Conservation (phyloP, 73 alveolate species). For the Uronychia setigera region DNA sequence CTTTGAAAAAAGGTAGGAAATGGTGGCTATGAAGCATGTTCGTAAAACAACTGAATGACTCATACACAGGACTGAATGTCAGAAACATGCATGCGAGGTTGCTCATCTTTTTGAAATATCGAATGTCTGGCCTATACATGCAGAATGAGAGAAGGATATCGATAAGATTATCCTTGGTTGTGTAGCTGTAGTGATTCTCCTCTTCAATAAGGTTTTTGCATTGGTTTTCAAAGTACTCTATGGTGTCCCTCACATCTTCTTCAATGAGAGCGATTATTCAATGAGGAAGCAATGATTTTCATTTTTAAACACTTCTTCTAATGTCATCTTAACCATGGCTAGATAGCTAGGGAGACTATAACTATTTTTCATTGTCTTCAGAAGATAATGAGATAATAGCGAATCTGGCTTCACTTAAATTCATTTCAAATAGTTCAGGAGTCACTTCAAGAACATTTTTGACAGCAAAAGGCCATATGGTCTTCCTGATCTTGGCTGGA, state of each 20-base stretch:
- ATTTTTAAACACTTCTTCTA: background rate
- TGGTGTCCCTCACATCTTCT: background rate
- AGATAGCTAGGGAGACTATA: background rate
- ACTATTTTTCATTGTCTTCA: background rate
- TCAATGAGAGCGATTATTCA: background rate
- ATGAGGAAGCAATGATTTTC: background rate
- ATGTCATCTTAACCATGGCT: background rate
- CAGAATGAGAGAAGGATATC: background rate
- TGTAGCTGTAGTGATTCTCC: background rate
- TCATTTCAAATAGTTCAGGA: constrained; percentile 73
- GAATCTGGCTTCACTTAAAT: constrained; percentile 6
- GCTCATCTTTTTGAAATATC: constrained; percentile 66
- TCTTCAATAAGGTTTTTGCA: background rate
- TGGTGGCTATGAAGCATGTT: constrained; percentile 82
- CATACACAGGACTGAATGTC: constrained; percentile 73
- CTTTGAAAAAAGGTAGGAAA: constrained; percentile 77
- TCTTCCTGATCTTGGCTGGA: constrained; percentile 88
- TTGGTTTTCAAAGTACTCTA: background rate
- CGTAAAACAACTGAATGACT: constrained; percentile 74
- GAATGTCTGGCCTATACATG: constrained; percentile 84
- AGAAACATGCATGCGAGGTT: constrained; percentile 70
- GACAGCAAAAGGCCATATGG: constrained; percentile 88
- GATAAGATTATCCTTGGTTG: background rate
- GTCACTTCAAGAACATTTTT: constrained; percentile 77
- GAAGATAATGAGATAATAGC: background rate